These are phyloP conservation scores for Gryganskiella cystojenkinii DNA, from an alignment of 192 early-diverging fungal species.

Conservation along the genomic window DNA sequence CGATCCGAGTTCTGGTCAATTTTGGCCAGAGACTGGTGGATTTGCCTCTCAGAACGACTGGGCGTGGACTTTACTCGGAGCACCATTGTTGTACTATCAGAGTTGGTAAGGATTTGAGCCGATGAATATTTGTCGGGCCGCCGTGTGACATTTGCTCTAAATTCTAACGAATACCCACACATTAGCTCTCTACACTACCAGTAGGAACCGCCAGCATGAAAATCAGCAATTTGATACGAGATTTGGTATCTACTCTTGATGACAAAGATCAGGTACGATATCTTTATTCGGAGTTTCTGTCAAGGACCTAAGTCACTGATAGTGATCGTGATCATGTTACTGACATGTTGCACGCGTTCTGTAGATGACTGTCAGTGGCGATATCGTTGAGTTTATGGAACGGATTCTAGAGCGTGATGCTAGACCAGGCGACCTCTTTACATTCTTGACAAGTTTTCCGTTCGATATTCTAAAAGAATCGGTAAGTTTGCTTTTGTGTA, in stretches of 20 bases:
- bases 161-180: neutral
- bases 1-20: conserved; percentile 26
- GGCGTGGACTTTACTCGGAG: conserved; percentile 22
- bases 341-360: neutral
- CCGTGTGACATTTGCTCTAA: neutral
- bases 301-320: too few relatives aligned
- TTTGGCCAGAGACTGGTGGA: conserved; percentile 40
- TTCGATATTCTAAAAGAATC: conserved; percentile 10
- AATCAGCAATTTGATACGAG: conserved; percentile 14
- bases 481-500: conserved; percentile 7
- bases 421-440: neutral
- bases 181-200: conserved; percentile 26
- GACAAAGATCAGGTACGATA: conserved; percentile 25
- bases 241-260: conserved; percentile 3
- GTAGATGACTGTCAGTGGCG: neutral
- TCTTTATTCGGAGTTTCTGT: neutral
- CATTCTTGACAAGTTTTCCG: conserved; percentile 25
- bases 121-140: neutral
- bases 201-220: conserved; percentile 20
- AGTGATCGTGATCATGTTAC: neutral
- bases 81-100: conserved; percentile 9
- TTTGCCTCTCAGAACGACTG: conserved; percentile 15
- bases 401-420: neutral
- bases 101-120: too few relatives aligned
- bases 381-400: neutral